A percentile compares a stretch with the other conserved stretches of the same genome.
Evolutionary conservation across 768 basidiomycete genomes (phyloP).

Genomic region (Lactarius sanguifluus): DNA sequence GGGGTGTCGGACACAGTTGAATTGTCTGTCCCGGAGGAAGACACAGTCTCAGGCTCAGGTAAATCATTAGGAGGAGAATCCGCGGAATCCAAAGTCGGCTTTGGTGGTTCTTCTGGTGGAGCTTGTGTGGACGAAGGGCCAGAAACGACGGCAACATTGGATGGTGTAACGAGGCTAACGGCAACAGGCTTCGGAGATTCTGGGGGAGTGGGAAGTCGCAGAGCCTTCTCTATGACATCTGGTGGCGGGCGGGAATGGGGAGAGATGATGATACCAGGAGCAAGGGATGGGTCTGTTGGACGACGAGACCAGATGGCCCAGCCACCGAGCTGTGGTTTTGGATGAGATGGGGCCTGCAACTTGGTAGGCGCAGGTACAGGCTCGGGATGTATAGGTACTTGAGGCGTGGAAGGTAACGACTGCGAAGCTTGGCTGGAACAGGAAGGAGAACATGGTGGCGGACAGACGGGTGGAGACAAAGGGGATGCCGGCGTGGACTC

Average conservation of each 20-base stretch:
- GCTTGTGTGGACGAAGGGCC: slow-evolving; percentile 6
- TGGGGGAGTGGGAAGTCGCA: slow-evolving; percentile 51
- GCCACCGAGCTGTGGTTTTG: slow-evolving; percentile 28
- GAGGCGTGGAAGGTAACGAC: slow-evolving; percentile 13
- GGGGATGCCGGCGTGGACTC: slow-evolving; percentile 6
- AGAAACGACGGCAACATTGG: slow-evolving; percentile 1
- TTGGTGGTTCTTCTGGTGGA: slow-evolving; percentile 9
- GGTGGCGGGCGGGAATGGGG: slow-evolving; percentile 60
- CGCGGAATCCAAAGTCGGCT: slow-evolving; percentile 18
- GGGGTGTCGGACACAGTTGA: slow-evolving; percentile 50
- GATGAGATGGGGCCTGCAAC: not conserved
- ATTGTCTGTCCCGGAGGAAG: slow-evolving; percentile 51
- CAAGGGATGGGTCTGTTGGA: slow-evolving; percentile 59
- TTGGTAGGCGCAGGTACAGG: not conserved
- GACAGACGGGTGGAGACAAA: not conserved
- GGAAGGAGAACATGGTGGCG: slow-evolving; percentile 10
- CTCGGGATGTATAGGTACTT: not conserved
- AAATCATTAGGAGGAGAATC: slow-evolving; percentile 32
- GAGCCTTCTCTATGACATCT: slow-evolving; percentile 55
- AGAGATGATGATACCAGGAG: slow-evolving; percentile 73
- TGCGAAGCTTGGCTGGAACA: slow-evolving; percentile 13
- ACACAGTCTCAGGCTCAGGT: slow-evolving; percentile 42
- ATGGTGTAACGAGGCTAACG: not conserved
- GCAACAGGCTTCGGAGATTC: slow-evolving; percentile 31
- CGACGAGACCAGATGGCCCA: slow-evolving; percentile 77